Evolutionary conservation across 108 stramenopile species (phyloP), one percentile per base, ranked within the genome.

Genomic region (Chaetoceros muelleri): DNA sequence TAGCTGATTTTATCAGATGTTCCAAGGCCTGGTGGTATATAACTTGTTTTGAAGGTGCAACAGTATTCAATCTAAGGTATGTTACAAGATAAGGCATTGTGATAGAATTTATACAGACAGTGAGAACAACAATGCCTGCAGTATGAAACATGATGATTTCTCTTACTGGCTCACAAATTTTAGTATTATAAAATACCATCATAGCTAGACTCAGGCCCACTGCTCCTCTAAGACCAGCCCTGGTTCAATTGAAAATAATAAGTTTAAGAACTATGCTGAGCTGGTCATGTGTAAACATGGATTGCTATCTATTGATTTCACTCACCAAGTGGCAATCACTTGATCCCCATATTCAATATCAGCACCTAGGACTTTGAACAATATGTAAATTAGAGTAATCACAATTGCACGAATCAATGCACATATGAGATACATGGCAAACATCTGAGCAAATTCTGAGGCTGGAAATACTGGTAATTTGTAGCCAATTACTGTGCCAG

Each of bases 191-290:
- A 23, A 53, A 55, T 20, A 67, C 66, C 25, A 67, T 54, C 49
- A 72, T 44, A 18, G 71, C 71, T 17, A 72, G 44, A 22, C 61
- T 51, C 19, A 72, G 57, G 61, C 71, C 53, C 19, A 72, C 52
- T 2, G 71, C 71, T 31, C 71, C 71, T 18, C 71, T 44, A 3
- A 72, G 52, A 18, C 71, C 71, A 18, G 53, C 71, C 60, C n/a
- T n/a, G n/a, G n/a, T n/a, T n/a, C n/a, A n/a, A n/a, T n/a, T n/a
- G n/a, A n/a, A n/a, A n/a, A n/a, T n/a, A n/a, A n/a, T n/a, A n/a
- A n/a, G n/a, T n/a, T n/a, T n/a, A n/a, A n/a, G n/a, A n/a, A n/a
- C n/a, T n/a, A n/a, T n/a, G n/a, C n/a, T n/a, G n/a, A n/a, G n/a
- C n/a, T n/a, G n/a, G n/a, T n/a, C n/a, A n/a, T n/a, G n/a, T n/a